Evolutionary conservation across 2,329 filamentous ascomycete species (phyloP), one percentile per base, ranked within the genome.

Genomic region (Colletotrichum endophyticum): DNA sequence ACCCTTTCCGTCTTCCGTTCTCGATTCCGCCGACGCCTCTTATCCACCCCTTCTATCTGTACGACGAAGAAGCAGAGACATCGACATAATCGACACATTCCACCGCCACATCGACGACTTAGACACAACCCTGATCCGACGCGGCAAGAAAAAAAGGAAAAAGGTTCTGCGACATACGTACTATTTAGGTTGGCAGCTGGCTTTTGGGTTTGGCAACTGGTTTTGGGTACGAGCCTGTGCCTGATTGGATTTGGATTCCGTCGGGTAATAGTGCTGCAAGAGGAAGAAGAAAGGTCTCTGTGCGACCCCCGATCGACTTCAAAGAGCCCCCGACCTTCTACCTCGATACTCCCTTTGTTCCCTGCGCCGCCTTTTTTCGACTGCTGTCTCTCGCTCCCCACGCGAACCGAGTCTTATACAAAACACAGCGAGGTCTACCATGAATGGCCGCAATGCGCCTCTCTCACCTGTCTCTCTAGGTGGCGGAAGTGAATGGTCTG

Each of bases 401-500:
- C 64, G 74, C 74, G 74, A 70, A 56, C 34, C 39, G 49, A 19
- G 6, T 30, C 56, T 57, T 7, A 8, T 36, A 66, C 74, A 64
- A 70, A 70, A 78, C 36, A 61, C 30, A 25, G 53, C 25, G 27
- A 66, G 66, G 61, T 66, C 30, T 80, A 91, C 85, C 87, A 95
- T 95, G 93, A 95, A 92, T 88, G 91, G 89, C 84, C 91, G 91
- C 87, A 93, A 94, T 91, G 93, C 92, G 87, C 93, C 94, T 83
- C 89, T 96, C 84, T 96, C 95, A 83, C 95, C 95, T 83, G 91
- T 95, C 84, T 97, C 95, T 87, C 88, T 95, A 89, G 93, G 94
- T 84, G 95, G 94, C 84, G 95, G 94, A 84, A 96, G 93, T 88
- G 95, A 97, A 84, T 97, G 94, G 93, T 94, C 94, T 66, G 90